Evolutionary conservation across 1,284 basidiomycete genomes (phyloP), one percentile per base, ranked within the genome.

Genomic region (Sphaerobolus stellatus): DNA sequence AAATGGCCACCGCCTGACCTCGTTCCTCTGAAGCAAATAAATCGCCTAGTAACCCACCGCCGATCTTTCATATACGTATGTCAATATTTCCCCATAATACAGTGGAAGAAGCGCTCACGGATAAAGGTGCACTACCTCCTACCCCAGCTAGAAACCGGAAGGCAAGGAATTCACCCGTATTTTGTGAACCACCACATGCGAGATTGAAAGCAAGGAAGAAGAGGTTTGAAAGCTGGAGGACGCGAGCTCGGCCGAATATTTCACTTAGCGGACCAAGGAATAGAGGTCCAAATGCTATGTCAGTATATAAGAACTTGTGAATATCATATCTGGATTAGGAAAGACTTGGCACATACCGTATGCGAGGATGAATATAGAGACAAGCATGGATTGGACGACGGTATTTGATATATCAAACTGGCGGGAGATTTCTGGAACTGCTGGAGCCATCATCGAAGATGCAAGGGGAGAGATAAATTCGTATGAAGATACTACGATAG

Each of bases 371-470:
- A 90, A 91, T 1, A 90, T 75, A 1, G 83, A 85, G 0, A 81
- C 82, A 4, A 78, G 78, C 65, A 90, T 75, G 0, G 83, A 83
- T 14, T 82, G 72, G 2, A 84, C 58, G 3, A 75, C 78, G 1
- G 61, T 62, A 58, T 64, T 80, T 3, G 78, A 80, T 16, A 90
- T 76, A 1, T 79, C 77, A 59, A 88, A 83, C 22, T 84, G 68
- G 13, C 59, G 50, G 1, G 84, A 81, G 6, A 90, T 61, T 46
- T 80, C 75, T 0, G 61, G 61, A 1, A 77, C 74, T 0, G 87
- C 85, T 0, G 88, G 86, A 0, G 90, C 84, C 29, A 88, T 76
- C 80, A 90, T 87, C n/a, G 84, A 80, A 3, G 84, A 85, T 1
- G 85, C 81, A 3, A 86, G 74, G 0, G 84, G 84, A 8, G 77